Conservation (phyloP, 129 eudicot species). For the Silybum marianum region DNA sequence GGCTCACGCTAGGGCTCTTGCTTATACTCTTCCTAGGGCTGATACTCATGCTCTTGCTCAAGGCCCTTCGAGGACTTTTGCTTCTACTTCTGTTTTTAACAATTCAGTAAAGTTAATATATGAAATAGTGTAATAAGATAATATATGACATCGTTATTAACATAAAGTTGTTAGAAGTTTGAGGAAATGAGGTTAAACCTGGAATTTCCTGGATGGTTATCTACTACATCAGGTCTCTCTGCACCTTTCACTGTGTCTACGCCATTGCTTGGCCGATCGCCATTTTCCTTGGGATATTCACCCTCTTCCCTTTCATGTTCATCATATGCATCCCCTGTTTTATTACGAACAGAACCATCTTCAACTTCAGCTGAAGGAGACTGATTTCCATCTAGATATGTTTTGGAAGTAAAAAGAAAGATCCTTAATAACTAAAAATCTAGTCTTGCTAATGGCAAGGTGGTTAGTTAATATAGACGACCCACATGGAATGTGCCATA, state of each 20-base stretch:
- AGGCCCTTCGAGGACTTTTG: constrained; percentile 59
- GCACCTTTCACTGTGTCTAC: constrained; percentile 48
- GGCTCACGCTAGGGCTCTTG: constrained; percentile 52
- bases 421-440: neutral
- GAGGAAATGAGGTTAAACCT: constrained; percentile 45
- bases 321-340: constrained; percentile 42
- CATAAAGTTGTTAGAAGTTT: neutral
- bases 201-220: constrained; percentile 72
- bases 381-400: constrained; percentile 38
- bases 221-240: constrained; percentile 67
- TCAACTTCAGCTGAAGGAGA: constrained; percentile 52
- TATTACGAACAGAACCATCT: constrained; percentile 39
- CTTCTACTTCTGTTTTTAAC: constrained; percentile 71
- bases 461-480: neutral
- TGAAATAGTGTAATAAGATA: constrained; percentile 3
- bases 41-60: constrained; percentile 89
- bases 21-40: constrained; percentile 64
- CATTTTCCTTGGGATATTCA: constrained; percentile 76
- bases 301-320: constrained; percentile 69
- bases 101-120: constrained; percentile 4
- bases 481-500: neutral
- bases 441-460: neutral
- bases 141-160: neutral
- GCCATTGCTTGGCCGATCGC: constrained; percentile 66
- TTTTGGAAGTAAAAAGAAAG: neutral